These are phyloP conservation scores for Ascochyta lentis DNA, from an alignment of 2,329 filamentous ascomycete species.

Conservation along the genomic window DNA sequence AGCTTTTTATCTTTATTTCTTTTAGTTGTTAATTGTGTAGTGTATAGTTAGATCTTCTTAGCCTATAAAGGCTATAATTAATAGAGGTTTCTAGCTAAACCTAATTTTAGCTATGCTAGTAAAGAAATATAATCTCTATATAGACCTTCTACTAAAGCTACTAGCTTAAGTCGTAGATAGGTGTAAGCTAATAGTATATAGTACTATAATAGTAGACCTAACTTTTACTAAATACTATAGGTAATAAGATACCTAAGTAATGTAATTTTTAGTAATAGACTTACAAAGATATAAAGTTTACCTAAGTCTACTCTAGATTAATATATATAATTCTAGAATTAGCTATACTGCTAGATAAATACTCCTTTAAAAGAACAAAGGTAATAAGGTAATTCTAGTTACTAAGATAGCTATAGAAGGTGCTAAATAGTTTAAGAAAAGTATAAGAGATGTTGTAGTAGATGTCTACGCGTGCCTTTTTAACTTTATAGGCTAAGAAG, in stretches of 20 bases:
- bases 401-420: slow-evolving; percentile 1
- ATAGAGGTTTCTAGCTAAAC: background rate
- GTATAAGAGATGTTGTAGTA: background rate
- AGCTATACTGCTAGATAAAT: background rate
- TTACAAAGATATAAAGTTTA: background rate
- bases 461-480: background rate
- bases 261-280: slow-evolving; percentile 1
- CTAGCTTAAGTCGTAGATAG: background rate
- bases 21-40: background rate
- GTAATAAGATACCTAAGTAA: background rate
- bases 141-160: background rate
- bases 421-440: background rate
- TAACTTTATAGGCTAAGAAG: background rate
- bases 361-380: background rate
- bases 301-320: background rate
- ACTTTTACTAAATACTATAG: background rate
- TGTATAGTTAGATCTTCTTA: background rate
- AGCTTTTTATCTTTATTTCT: background rate
- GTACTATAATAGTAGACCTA: background rate
- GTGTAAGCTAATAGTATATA: background rate
- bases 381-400: background rate
- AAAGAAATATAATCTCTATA: background rate
- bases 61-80: slow-evolving; percentile 1
- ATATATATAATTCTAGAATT: background rate
- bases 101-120: background rate